Percentiles rank a stretch among this genome's conserved stretches.
Conservation (phyloP, 805 yeast species). For the Saccharomyces jurei region DNA sequence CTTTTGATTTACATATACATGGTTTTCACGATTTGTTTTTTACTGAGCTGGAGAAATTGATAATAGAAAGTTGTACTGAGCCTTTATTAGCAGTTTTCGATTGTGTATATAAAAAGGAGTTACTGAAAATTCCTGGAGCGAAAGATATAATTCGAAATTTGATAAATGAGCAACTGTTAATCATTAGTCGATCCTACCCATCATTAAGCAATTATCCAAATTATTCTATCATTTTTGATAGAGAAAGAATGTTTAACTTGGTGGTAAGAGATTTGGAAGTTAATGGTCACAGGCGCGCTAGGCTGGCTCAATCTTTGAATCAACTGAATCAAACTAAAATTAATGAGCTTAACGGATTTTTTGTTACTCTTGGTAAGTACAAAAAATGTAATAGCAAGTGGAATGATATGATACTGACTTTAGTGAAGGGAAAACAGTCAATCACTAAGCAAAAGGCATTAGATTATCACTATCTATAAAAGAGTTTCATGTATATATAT, state of each 20-base stretch:
- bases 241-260: constrained; percentile 30
- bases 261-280: constrained; percentile 27
- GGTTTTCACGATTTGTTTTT: constrained; percentile 12
- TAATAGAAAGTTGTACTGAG: constrained; percentile 20
- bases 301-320: constrained; percentile 15
- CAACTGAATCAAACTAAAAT: constrained; percentile 47
- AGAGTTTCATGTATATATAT: neutral
- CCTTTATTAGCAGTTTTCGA: constrained; percentile 21
- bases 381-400: constrained; percentile 37
- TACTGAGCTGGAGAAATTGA: constrained; percentile 17
- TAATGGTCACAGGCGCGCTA: constrained; percentile 45
- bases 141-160: constrained; percentile 8
- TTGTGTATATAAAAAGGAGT: constrained; percentile 16
- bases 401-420: constrained; percentile 38
- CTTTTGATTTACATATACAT: neutral
- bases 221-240: constrained; percentile 20
- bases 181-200: constrained; percentile 13
- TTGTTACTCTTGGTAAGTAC: constrained; percentile 42
- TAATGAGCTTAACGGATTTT: constrained; percentile 60
- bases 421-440: constrained; percentile 36
- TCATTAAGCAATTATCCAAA: constrained; percentile 18
- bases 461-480: constrained; percentile 18
- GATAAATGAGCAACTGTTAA: constrained; percentile 19
- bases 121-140: constrained; percentile 7
- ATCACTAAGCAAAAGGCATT: constrained; percentile 14